Evolutionary conservation across 495 filamentous ascomycete species (phyloP).

Genomic region (Podospora appendiculata): DNA sequence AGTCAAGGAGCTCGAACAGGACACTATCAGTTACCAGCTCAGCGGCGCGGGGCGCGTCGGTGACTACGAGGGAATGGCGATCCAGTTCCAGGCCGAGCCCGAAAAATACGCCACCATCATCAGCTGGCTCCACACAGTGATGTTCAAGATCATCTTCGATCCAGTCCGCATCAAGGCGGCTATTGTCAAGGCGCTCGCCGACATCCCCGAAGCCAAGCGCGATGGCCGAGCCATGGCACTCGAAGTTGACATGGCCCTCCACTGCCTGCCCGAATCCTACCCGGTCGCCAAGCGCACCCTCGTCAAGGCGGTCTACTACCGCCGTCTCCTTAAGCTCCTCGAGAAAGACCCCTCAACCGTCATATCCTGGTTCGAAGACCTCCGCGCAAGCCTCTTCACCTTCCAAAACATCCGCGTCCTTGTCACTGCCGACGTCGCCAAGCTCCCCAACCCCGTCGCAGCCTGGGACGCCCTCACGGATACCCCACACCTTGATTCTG

Average conservation of each 20-base stretch:
- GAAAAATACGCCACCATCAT: conserved; percentile 81
- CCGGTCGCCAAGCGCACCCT: conserved; percentile 71
- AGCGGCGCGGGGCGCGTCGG: conserved; percentile 56
- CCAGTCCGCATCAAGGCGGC: conserved; percentile 68
- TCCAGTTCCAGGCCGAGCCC: conserved; percentile 77
- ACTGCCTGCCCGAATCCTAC: conserved; percentile 65
- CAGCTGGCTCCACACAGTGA: conserved; percentile 76
- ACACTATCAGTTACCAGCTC: conserved; percentile 78
- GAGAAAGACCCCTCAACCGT: conserved; percentile 63
- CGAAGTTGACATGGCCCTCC: conserved; percentile 75
- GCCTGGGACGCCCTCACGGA: conserved; percentile 63
- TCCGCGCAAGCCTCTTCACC: conserved; percentile 65
- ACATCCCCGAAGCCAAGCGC: conserved; percentile 89
- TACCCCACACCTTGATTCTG: conserved; percentile 33
- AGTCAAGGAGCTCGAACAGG: conserved; percentile 78
- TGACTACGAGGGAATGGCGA: conserved; percentile 70
- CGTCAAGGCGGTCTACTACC: conserved; percentile 82
- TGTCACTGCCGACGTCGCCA: conserved; percentile 74
- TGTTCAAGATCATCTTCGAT: conserved; percentile 85
- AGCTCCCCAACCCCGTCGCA: conserved; percentile 69
- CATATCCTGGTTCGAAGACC: conserved; percentile 63
- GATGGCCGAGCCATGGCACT: conserved; percentile 69
- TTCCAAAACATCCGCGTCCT: conserved; percentile 78
- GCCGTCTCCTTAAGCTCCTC: conserved; percentile 69
- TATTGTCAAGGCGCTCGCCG: conserved; percentile 81